Evolutionary conservation across 805 yeast genomes (phyloP).

Genomic region (Saturnispora galanensis): DNA sequence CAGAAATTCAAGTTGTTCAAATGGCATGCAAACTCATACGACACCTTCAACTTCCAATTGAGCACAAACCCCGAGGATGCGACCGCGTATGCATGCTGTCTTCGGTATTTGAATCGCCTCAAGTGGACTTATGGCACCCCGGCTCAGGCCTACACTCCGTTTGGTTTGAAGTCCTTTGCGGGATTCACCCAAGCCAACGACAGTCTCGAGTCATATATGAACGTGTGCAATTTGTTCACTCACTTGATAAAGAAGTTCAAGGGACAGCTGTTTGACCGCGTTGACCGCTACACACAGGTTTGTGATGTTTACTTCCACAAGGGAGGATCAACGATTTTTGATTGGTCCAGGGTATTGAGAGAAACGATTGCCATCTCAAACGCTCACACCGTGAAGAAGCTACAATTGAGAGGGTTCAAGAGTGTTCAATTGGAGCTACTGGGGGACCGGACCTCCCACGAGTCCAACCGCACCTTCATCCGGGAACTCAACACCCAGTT

Average conservation of each 20-base stretch:
- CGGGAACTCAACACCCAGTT: no score
- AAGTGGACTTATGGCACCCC: conserved; percentile 9
- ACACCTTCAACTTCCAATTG: conserved; percentile 15
- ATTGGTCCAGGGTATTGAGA: neutral
- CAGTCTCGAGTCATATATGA: conserved; percentile 21
- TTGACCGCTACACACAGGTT: neutral
- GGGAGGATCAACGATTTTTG: neutral
- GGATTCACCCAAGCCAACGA: conserved; percentile 20
- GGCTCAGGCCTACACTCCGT: conserved; percentile 16
- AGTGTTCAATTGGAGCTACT: no score
- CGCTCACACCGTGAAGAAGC: neutral
- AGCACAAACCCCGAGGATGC: conserved; percentile 12
- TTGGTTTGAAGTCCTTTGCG: conserved; percentile 22
- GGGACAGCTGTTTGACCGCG: neutral
- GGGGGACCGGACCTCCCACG: no score
- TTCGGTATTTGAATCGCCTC: conserved; percentile 15
- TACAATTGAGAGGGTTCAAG: neutral
- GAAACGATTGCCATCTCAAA: neutral
- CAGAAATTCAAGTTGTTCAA: conserved; percentile 23
- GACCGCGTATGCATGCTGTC: conserved; percentile 19
- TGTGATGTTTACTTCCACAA: neutral
- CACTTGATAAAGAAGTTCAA: conserved; percentile 14
- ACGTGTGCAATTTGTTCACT: conserved; percentile 26
- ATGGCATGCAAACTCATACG: conserved; percentile 21
- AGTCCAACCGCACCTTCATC: no score